Base-by-base conservation (phyloP, 345 rosid species). In the Zanthoxylum bungeanum region DNA sequence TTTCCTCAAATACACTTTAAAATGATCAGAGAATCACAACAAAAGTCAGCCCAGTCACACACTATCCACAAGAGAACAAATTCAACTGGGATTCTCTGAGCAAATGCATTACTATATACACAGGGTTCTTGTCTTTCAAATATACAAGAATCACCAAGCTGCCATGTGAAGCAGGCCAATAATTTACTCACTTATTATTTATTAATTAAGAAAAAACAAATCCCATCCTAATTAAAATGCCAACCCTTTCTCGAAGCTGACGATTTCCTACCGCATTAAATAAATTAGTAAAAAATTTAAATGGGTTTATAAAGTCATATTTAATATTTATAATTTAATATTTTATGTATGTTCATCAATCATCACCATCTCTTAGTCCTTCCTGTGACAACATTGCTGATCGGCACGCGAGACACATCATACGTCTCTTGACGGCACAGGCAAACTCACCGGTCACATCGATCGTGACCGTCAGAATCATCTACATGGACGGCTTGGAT, bases 61-160 rank as follows among this genome's bases (percentile, higher is more conserved):
- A 24, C 50, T 37, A 37, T 24, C 44, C 71, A 71, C 66, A 74
- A 80, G 36, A 79, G 34, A 81, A 79, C 84, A 86, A 76, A 66
- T 73, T 76, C 42, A 78, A 83, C 83, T 81, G 87, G 84, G 87
- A 86, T 86, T 85, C 83, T 82, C 84, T 63, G 69, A 57, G 9
- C 73, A 77, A n/a, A 5, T 65, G 55, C 66, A 70, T 4, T 60
- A 60, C 46, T 21, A 19, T 60, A n/a, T 1, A 44, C 56, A 62
- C 70, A 53, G 39, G 14, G 60, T 76, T 68, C 66, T 64, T 58
- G 61, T 9, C 64, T 61, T 52, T 60, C n/a, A 3, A 8, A 52
- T n/a, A n/a, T n/a, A 2, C 28, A 27, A 17, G 47, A 47, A 47
- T 57, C 60, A 25, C 27, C 11, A 24, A n/a, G 27, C 57, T 66